Evolutionary conservation across 768 basidiomycete genomes (phyloP).

Genomic region (Lactarius sanguifluus): DNA sequence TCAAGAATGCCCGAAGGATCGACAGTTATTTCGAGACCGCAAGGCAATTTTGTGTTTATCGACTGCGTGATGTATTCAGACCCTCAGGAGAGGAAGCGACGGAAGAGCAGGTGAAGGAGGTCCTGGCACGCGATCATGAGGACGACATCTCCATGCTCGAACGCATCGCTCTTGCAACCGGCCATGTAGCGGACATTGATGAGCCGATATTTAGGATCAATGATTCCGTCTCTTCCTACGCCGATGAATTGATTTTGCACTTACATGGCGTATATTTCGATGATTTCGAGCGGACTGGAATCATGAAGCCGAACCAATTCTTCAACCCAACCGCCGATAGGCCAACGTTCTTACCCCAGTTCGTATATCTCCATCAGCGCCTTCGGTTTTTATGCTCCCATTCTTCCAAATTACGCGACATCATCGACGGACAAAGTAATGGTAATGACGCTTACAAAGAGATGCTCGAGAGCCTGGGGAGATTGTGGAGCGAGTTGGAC

Average conservation of each 20-base stretch:
- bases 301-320: too few species aligned
- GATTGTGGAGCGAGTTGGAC: background rate
- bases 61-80: background rate
- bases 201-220: background rate
- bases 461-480: too few species aligned
- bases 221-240: too few species aligned
- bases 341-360: too few species aligned
- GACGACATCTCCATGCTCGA: background rate
- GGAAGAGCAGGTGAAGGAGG: background rate
- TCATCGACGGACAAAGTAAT: too few species aligned
- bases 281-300: background rate
- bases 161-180: background rate
- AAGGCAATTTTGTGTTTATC: background rate
- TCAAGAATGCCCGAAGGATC: background rate
- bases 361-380: too few species aligned
- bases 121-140: background rate
- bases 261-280: too few species aligned
- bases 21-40: background rate
- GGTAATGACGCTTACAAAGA: too few species aligned
- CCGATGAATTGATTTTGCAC: background rate
- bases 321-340: too few species aligned
- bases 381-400: too few species aligned
- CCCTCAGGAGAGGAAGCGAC: background rate
- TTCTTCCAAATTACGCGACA: too few species aligned
- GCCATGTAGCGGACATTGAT: background rate